Conservation (phyloP, 345 rosid genomes). For the Eucalyptus coolabah region DNA sequence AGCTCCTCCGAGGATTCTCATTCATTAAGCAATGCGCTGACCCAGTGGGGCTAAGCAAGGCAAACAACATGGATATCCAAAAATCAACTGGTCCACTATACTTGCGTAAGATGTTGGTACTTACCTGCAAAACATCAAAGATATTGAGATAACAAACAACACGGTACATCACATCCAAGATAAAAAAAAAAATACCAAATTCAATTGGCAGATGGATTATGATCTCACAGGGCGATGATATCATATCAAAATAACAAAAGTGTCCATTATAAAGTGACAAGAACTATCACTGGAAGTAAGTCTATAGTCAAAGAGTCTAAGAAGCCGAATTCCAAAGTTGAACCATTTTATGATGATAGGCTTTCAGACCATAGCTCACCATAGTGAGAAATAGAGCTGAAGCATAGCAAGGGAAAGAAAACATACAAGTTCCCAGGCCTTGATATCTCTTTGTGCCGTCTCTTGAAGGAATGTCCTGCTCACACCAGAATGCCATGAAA, state of each 20-base stretch:
- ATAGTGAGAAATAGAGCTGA: neutral
- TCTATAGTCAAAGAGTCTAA: neutral
- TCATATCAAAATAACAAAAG: neutral
- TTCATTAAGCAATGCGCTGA: slow-evolving; percentile 30
- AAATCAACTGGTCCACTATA: slow-evolving; percentile 68
- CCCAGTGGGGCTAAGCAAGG: neutral
- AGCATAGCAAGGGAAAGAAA: neutral
- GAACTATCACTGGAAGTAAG: neutral
- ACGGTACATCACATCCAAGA: neutral
- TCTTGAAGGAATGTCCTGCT: slow-evolving; percentile 42
- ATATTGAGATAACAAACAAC: neutral
- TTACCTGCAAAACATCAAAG: slow-evolving; percentile 19
- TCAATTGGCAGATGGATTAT: neutral
- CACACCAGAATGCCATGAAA: neutral
- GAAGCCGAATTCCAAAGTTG: neutral
- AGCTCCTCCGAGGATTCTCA: slow-evolving; percentile 55
- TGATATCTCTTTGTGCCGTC: slow-evolving; percentile 27
- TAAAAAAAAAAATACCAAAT: neutral
- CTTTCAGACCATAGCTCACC: neutral
- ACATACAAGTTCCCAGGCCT: slow-evolving; percentile 83
- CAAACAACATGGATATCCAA: slow-evolving; percentile 43
- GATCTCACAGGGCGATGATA: neutral
- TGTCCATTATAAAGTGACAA: neutral
- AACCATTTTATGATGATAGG: neutral
- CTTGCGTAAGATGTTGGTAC: slow-evolving; percentile 64